These are phyloP conservation scores for Austroboletus eburneus DNA, from an alignment of 768 basidiomycete genomes.

Conservation along the genomic window DNA sequence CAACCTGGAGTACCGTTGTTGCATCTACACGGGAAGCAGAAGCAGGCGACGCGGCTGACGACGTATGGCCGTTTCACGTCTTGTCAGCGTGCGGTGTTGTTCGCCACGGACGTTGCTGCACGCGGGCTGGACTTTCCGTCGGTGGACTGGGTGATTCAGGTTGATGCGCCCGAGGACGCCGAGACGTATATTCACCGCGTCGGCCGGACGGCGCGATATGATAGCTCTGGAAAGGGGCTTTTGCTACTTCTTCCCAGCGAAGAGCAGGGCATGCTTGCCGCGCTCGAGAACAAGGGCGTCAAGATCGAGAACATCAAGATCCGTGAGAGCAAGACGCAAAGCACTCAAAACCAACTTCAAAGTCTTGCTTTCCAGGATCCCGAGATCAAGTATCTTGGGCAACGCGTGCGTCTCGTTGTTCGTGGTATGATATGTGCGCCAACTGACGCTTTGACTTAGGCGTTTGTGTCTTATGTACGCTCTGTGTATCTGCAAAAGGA, in stretches of 20 bases:
- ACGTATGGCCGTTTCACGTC: constrained; percentile 83
- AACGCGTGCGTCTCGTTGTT: constrained; percentile 70
- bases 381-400: constrained; percentile 95
- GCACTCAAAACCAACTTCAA: constrained; percentile 84
- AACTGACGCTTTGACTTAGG: constrained; percentile 58
- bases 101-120: constrained; percentile 96
- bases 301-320: constrained; percentile 80
- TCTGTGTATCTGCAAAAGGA: constrained; percentile 92
- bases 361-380: constrained; percentile 92
- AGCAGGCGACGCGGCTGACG: constrained; percentile 81
- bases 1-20: constrained; percentile 93
- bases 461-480: constrained; percentile 93
- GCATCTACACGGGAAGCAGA: constrained; percentile 94
- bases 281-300: constrained; percentile 69
- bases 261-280: constrained; percentile 81
- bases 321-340: constrained; percentile 79
- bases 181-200: constrained; percentile 98
- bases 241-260: constrained; percentile 86
- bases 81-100: constrained; percentile 77
- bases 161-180: constrained; percentile 95
- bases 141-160: constrained; percentile 94
- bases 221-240: constrained; percentile 82
- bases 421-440: too few relatives aligned
- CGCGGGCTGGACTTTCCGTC: constrained; percentile 95
- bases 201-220: constrained; percentile 91